These are phyloP conservation scores for Apiospora malaysiana DNA, from an alignment of 2,329 filamentous ascomycete genomes.

Conservation along the genomic window DNA sequence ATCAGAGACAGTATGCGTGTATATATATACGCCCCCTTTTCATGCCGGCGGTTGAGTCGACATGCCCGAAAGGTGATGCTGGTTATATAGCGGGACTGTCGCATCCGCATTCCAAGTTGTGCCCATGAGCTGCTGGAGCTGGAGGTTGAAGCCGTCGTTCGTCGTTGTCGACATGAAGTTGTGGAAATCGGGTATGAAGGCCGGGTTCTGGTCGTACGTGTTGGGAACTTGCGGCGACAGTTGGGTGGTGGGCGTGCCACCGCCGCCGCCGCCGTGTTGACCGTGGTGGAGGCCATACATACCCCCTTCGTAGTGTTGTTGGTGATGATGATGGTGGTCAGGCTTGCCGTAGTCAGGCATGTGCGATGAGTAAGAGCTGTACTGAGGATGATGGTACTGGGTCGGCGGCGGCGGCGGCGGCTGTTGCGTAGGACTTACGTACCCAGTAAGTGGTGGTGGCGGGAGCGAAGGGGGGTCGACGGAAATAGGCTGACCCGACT, in stretches of 20 bases:
- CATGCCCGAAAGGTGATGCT: slow-evolving; percentile 13
- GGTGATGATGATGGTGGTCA: background rate
- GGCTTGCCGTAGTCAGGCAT: background rate
- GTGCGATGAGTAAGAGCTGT: background rate
- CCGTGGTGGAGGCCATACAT: slow-evolving; percentile 24
- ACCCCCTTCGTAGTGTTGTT: slow-evolving; percentile 19
- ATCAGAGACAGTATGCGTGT: background rate
- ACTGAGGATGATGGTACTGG: slow-evolving; percentile 8
- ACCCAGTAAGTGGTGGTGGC: slow-evolving; percentile 22
- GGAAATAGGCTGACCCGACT: slow-evolving; percentile 15
- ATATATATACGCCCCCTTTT: background rate
- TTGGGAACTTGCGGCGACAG: slow-evolving; percentile 8
- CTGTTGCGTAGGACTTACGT: slow-evolving; percentile 10
- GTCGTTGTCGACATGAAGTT: slow-evolving; percentile 19
- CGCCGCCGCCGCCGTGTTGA: background rate
- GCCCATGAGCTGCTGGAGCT: slow-evolving; percentile 25
- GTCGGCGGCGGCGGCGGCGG: background rate
- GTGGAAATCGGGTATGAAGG: slow-evolving; percentile 22
- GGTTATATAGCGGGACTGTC: slow-evolving; percentile 19
- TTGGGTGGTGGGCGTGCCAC: background rate
- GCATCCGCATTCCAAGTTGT: slow-evolving; percentile 23
- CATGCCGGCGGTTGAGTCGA: slow-evolving; percentile 1
- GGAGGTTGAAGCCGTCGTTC: slow-evolving; percentile 24
- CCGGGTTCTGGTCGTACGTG: background rate
- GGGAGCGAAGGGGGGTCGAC: slow-evolving; percentile 22